These are phyloP conservation scores for Aspergillus nidulans DNA, from an alignment of 495 filamentous ascomycete species.

Conservation along the genomic window DNA sequence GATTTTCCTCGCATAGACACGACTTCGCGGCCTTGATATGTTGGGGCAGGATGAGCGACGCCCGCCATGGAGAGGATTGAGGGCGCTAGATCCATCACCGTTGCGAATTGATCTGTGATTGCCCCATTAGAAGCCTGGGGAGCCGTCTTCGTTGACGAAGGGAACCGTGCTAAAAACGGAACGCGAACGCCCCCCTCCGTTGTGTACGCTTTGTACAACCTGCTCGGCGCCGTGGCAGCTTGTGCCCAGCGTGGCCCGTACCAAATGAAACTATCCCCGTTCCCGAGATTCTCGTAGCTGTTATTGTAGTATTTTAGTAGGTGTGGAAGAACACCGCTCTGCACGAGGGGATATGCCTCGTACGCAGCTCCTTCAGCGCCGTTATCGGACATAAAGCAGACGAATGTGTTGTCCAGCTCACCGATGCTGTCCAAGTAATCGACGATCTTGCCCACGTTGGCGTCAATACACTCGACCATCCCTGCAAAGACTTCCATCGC, in stretches of 20 bases:
- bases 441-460: slow-evolving; percentile 56
- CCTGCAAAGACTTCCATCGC: slow-evolving; percentile 61
- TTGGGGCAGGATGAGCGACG: slow-evolving; percentile 52
- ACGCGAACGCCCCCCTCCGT: slow-evolving; percentile 59
- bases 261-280: slow-evolving; percentile 59
- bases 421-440: slow-evolving; percentile 50
- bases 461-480: slow-evolving; percentile 61
- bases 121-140: slow-evolving; percentile 21
- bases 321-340: slow-evolving; percentile 48
- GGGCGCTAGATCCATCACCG: slow-evolving; percentile 61
- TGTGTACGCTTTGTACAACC: slow-evolving; percentile 58
- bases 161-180: slow-evolving; percentile 53
- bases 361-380: slow-evolving; percentile 60
- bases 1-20: slow-evolving; percentile 55
- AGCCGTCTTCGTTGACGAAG: slow-evolving; percentile 25
- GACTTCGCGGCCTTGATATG: slow-evolving; percentile 53
- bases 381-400: slow-evolving; percentile 63
- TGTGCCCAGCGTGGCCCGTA: slow-evolving; percentile 63
- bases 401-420: slow-evolving; percentile 60
- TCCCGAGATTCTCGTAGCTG: slow-evolving; percentile 56
- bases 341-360: slow-evolving; percentile 54
- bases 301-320: slow-evolving; percentile 62
- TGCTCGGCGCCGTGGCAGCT: slow-evolving; percentile 59
- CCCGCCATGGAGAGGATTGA: slow-evolving; percentile 60
- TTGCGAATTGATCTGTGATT: slow-evolving; percentile 55